Evolutionary conservation across 140 eudicot species (phyloP).

Genomic region (Stevia rebaudiana): DNA sequence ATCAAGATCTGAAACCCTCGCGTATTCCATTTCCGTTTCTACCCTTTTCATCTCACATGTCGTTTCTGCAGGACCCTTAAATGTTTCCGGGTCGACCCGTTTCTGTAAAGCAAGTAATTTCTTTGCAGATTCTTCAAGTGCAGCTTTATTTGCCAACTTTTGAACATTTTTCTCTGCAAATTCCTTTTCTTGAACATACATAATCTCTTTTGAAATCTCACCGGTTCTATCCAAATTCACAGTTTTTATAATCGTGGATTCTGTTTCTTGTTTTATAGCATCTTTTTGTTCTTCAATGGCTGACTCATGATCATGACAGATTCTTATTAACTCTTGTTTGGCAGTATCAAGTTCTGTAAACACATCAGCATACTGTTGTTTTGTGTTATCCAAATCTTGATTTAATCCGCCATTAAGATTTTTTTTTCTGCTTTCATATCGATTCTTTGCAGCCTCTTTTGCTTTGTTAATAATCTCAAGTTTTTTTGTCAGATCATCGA

Average conservation of each 20-base stretch:
- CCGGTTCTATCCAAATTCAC: slow-evolving; percentile 42
- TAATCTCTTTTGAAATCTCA: slow-evolving; percentile 66
- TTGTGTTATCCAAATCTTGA: slow-evolving; percentile 43
- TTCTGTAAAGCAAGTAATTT: slow-evolving; percentile 53
- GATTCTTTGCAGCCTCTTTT: slow-evolving; percentile 59
- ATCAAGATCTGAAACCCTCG: slow-evolving; percentile 60
- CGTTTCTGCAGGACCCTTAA: slow-evolving; percentile 38
- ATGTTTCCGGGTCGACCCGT: slow-evolving; percentile 44
- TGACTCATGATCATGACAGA: slow-evolving; percentile 53
- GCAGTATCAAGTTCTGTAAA: slow-evolving; percentile 66
- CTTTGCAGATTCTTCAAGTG: slow-evolving; percentile 60
- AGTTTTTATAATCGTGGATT: slow-evolving; percentile 44
- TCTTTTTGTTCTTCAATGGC: slow-evolving; percentile 45
- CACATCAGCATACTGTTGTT: slow-evolving; percentile 43
- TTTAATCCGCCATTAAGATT: slow-evolving; percentile 21
- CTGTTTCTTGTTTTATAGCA: slow-evolving; percentile 54
- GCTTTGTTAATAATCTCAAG: slow-evolving; percentile 54
- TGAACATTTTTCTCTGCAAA: slow-evolving; percentile 55
- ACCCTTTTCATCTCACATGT: slow-evolving; percentile 48
- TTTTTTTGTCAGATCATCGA: slow-evolving; percentile 59
- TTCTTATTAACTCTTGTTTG: slow-evolving; percentile 62
- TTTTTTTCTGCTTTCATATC: slow-evolving; percentile 45
- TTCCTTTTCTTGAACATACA: slow-evolving; percentile 41
- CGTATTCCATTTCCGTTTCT: slow-evolving; percentile 45
- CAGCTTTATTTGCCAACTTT: slow-evolving; percentile 61